Conservation (phyloP, 495 filamentous ascomycete species). For the Neurospora sp. region DNA sequence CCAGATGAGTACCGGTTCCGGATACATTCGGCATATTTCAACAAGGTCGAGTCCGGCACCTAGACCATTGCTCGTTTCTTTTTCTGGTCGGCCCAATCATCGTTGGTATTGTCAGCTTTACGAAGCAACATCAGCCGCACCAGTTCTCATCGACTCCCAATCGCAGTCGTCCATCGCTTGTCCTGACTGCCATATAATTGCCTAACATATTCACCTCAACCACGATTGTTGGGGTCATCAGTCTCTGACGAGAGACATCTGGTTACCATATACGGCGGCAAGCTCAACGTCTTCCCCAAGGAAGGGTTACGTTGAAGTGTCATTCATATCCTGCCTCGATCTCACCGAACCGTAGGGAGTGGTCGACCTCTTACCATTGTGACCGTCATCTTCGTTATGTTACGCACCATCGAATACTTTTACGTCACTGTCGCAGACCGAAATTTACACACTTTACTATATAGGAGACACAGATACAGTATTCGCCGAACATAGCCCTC, state of each 20-base stretch:
- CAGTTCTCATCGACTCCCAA: background rate
- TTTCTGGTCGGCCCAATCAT: background rate
- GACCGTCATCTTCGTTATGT: background rate
- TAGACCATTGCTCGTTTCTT: background rate
- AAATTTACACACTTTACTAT: background rate
- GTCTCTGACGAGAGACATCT: background rate
- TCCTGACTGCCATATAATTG: background rate
- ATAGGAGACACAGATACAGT: background rate
- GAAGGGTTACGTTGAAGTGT: background rate
- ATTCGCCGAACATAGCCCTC: background rate
- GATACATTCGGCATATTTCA: background rate
- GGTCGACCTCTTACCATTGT: background rate
- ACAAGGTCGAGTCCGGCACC: background rate
- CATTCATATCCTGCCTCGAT: background rate
- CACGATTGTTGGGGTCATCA: background rate
- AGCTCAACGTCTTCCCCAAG: background rate
- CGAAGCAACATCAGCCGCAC: background rate
- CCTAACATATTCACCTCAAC: background rate
- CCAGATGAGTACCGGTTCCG: background rate
- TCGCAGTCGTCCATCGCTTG: background rate
- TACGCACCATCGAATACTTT: background rate
- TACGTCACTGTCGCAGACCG: background rate
- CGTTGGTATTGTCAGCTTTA: background rate
- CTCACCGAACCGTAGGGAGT: background rate
- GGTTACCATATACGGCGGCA: background rate